Evolutionary conservation across 192 early-diverging fungal species (phyloP).

Genomic region (Cetraspora pellucida): DNA sequence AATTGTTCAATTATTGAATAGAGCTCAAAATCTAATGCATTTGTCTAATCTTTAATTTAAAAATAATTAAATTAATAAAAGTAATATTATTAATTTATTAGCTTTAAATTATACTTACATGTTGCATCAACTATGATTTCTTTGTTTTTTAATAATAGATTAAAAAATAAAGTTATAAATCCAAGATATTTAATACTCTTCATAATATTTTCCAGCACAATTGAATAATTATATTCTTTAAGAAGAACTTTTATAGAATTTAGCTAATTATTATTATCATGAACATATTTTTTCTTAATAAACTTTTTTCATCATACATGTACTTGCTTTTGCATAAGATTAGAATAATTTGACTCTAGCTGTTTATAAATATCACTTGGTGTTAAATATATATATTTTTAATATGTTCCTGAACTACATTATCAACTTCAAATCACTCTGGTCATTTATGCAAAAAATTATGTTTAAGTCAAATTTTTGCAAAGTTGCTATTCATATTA

Average conservation of each 20-base stretch:
- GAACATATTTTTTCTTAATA: constrained; percentile 1
- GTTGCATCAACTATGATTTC: neutral
- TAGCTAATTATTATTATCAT: too few relatives aligned
- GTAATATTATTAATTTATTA: neutral
- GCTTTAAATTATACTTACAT: neutral
- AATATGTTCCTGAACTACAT: constrained; percentile 1
- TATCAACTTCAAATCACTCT: neutral
- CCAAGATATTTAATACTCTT: neutral
- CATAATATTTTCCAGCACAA: too few relatives aligned
- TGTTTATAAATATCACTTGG: neutral
- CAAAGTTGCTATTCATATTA: too few relatives aligned
- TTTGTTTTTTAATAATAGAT: neutral
- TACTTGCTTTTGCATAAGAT: neutral
- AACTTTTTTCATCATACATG: neutral
- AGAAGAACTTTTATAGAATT: too few relatives aligned
- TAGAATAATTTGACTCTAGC: neutral
- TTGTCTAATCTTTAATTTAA: constrained; percentile 8
- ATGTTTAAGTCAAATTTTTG: neutral
- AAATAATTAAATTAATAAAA: neutral
- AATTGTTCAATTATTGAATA: constrained; percentile 6
- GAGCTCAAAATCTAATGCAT: neutral
- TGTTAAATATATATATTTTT: neutral
- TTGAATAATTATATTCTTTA: too few relatives aligned
- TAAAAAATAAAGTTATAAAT: constrained; percentile 6
- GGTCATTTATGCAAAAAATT: neutral